These are phyloP conservation scores for Stagonosporopsis tanaceti DNA, from an alignment of 2,329 filamentous ascomycete genomes.

Conservation along the genomic window DNA sequence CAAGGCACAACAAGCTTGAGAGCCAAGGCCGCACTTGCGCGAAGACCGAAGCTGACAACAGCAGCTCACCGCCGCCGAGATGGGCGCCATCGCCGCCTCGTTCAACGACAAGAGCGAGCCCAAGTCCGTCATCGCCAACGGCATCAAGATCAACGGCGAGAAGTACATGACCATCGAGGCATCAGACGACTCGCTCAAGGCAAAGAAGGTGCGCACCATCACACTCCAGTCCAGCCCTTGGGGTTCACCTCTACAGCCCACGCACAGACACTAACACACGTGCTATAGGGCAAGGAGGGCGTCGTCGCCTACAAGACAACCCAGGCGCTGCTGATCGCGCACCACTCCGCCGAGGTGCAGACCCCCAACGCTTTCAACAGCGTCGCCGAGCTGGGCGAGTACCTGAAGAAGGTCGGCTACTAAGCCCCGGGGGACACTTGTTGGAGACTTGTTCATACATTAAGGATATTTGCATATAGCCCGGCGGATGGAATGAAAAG, in stretches of 20 bases:
- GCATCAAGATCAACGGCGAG: constrained; percentile 77
- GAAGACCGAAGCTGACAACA: constrained; percentile 19
- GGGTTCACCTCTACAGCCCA: background rate
- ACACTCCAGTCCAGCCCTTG: background rate
- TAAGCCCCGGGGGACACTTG: constrained; percentile 56
- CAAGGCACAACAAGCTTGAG: background rate
- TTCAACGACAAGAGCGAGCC: constrained; percentile 65
- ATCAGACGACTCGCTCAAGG: constrained; percentile 82
- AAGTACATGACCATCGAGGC: constrained; percentile 80
- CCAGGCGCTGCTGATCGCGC: constrained; percentile 86
- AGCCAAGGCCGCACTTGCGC: constrained; percentile 1
- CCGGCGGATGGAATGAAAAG: constrained; percentile 8
- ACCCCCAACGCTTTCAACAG: constrained; percentile 79
- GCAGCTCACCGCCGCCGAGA: constrained; percentile 63
- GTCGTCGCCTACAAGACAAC: constrained; percentile 85
- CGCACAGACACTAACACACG: constrained; percentile 2
- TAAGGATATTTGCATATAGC: constrained; percentile 49
- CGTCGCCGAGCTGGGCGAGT: constrained; percentile 85
- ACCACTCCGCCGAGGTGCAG: constrained; percentile 78
- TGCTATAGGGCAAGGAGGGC: constrained; percentile 75
- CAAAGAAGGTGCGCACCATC: constrained; percentile 73
- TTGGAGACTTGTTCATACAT: constrained; percentile 35
- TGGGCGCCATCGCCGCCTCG: constrained; percentile 61
- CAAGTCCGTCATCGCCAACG: constrained; percentile 74
- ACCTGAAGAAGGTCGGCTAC: constrained; percentile 81